phyloP scores from a whole-genome alignment of 495 filamentous ascomycete species.

The Stereocaulon alpinum region DNA sequence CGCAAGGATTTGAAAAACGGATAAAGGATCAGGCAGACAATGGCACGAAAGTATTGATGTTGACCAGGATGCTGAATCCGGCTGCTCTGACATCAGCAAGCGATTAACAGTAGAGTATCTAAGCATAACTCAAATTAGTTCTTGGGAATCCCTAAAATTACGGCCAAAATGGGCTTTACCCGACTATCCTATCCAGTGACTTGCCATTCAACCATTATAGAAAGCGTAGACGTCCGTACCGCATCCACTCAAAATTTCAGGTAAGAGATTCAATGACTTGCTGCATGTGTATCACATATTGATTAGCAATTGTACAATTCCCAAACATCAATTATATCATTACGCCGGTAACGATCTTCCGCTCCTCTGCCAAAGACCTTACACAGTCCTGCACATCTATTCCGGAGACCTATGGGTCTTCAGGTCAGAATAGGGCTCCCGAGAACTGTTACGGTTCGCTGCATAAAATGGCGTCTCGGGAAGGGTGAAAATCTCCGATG shows the following conservation, averaged over 20 bases:
- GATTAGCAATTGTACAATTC: constrained; percentile 2
- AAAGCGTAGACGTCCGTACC: too few relatives aligned
- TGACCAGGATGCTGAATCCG: too few relatives aligned
- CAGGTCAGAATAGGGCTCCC: constrained; percentile 6
- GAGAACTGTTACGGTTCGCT: constrained; percentile 4
- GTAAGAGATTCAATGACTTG: not conserved
- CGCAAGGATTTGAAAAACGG: too few relatives aligned
- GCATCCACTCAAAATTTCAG: too few relatives aligned
- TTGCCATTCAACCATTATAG: too few relatives aligned
- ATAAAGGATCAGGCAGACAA: too few relatives aligned
- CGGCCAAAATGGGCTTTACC: too few relatives aligned
- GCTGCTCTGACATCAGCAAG: too few relatives aligned
- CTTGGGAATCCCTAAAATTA: too few relatives aligned
- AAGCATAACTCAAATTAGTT: too few relatives aligned
- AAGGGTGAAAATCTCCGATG: constrained; percentile 2
- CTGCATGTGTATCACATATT: constrained; percentile 5
- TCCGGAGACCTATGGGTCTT: constrained; percentile 5
- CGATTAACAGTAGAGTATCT: too few relatives aligned
- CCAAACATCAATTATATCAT: constrained; percentile 2
- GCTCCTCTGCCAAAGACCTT: constrained; percentile 9
- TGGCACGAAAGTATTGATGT: constrained; percentile 11
- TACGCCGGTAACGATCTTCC: constrained; percentile 4
- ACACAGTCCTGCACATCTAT: constrained; percentile 1
- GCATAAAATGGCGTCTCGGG: constrained; percentile 5
- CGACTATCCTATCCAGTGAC: too few relatives aligned